Evolutionary conservation across 2,329 filamentous ascomycete genomes (phyloP).

Genomic region (Fusarium mundagurra): DNA sequence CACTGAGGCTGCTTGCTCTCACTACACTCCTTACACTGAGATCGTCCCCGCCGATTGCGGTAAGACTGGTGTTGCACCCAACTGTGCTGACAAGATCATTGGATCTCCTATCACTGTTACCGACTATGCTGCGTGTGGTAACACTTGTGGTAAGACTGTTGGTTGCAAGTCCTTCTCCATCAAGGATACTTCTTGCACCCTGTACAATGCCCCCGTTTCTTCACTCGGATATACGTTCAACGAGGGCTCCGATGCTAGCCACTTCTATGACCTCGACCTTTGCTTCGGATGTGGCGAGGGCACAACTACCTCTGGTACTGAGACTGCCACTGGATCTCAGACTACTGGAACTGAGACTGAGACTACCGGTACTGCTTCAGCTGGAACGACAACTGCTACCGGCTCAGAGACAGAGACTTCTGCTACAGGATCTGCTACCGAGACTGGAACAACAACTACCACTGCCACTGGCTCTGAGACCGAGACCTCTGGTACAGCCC

Average conservation of each 20-base stretch:
- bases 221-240: background rate
- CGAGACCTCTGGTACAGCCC: background rate
- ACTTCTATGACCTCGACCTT: slow-evolving; percentile 26
- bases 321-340: background rate
- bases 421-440: background rate
- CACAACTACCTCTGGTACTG: slow-evolving; percentile 7
- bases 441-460: background rate
- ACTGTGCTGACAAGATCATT: slow-evolving; percentile 8
- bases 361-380: background rate
- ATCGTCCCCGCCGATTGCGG: slow-evolving; percentile 8
- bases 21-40: slow-evolving; percentile 16
- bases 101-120: background rate
- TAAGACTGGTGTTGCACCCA: slow-evolving; percentile 1
- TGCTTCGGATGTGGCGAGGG: slow-evolving; percentile 31
- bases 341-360: background rate
- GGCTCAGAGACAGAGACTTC: background rate
- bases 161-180: slow-evolving; percentile 32
- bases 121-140: slow-evolving; percentile 15
- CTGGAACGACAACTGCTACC: background rate
- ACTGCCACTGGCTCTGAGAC: background rate
- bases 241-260: background rate
- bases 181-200: background rate
- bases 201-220: background rate
- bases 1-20: slow-evolving; percentile 12
- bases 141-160: slow-evolving; percentile 23